Evolutionary conservation across 2,329 filamentous ascomycete species (phyloP).

Genomic region (Xylaria hypoxylon): DNA sequence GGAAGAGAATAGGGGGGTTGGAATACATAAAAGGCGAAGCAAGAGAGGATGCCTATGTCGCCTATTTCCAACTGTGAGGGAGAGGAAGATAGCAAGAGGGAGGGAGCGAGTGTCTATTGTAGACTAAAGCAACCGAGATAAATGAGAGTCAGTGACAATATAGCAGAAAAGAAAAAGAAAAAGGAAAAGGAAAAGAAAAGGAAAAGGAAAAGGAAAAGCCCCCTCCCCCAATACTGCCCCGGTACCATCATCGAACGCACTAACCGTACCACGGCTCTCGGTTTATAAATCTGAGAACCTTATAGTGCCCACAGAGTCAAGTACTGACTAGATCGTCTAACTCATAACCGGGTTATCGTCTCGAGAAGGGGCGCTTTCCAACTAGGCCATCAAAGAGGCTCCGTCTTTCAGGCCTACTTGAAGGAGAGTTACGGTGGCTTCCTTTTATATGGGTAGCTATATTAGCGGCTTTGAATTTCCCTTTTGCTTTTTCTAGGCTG

Average conservation of each 20-base stretch:
- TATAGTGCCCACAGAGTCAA: background rate
- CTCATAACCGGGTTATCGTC: background rate
- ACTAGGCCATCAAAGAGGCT: background rate
- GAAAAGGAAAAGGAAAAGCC: background rate
- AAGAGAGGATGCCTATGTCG: background rate
- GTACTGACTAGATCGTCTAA: background rate
- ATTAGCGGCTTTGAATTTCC: background rate
- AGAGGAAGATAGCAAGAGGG: background rate
- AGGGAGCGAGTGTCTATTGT: background rate
- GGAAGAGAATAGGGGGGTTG: background rate
- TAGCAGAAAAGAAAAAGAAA: background rate
- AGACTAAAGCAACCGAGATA: background rate
- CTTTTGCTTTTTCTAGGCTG: background rate
- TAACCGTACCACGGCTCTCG: background rate
- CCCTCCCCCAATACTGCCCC: background rate
- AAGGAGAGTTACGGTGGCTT: background rate
- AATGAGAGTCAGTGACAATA: background rate
- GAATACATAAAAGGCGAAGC: background rate
- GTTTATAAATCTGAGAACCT: background rate
- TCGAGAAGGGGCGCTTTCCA: background rate
- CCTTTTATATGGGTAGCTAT: background rate
- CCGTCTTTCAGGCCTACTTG: background rate
- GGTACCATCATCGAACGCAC: background rate
- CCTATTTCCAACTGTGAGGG: background rate
- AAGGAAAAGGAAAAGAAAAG: background rate